Evolutionary conservation across 148 eudicot genomes (phyloP).

Genomic region (Rhododendron ovatum): DNA sequence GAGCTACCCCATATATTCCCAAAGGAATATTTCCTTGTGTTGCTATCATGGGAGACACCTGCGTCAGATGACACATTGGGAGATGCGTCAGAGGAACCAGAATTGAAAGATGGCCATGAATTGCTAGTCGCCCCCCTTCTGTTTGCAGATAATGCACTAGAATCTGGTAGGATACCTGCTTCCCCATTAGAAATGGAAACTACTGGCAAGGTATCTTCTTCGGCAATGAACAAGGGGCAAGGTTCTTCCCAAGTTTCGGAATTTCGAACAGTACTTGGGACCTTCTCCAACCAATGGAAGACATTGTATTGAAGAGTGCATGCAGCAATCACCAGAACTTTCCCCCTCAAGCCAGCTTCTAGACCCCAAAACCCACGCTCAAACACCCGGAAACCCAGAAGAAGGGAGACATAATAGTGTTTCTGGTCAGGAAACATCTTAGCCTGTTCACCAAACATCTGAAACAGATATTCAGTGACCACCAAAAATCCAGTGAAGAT

Average conservation of each 20-base stretch:
- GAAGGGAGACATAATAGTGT: constrained; percentile 45
- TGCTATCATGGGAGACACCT: constrained; percentile 31
- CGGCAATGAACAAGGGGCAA: constrained; percentile 73
- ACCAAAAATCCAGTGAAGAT: constrained; percentile 73
- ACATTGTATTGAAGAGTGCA: constrained; percentile 95
- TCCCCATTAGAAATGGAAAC: constrained; percentile 44
- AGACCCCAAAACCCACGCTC: constrained; percentile 72
- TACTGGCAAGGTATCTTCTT: constrained; percentile 36
- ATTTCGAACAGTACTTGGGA: constrained; percentile 40
- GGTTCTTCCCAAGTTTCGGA: constrained; percentile 79
- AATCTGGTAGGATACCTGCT: constrained; percentile 25
- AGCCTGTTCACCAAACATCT: constrained; percentile 86
- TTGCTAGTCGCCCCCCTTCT: constrained; percentile 30
- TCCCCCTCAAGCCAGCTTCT: constrained; percentile 84
- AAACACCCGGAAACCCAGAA: constrained; percentile 75
- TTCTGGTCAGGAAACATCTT: constrained; percentile 91
- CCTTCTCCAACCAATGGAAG: constrained; percentile 82
- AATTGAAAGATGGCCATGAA: constrained; percentile 44
- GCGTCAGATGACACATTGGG: constrained; percentile 13
- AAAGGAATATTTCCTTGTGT: constrained; percentile 41
- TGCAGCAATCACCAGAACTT: constrained; percentile 84
- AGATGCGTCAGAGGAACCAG: constrained; percentile 22
- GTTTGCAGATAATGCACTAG: constrained; percentile 22
- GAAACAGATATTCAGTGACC: constrained; percentile 77
- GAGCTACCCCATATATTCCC: constrained; percentile 69